Evolutionary conservation across 2,329 filamentous ascomycete species (phyloP).

Genomic region (Xylariomycetidae sp.): DNA sequence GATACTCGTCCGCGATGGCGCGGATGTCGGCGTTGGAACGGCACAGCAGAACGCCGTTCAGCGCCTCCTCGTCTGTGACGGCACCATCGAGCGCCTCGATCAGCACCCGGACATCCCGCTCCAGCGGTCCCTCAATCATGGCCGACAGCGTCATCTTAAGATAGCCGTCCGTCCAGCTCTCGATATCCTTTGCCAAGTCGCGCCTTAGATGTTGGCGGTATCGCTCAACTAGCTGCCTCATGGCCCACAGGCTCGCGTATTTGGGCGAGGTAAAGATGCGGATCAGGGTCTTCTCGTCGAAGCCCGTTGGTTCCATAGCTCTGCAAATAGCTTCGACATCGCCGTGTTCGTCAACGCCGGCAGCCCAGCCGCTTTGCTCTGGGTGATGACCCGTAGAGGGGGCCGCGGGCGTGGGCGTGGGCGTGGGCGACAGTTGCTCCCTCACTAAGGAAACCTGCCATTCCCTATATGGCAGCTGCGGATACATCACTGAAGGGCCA

Average conservation of each 20-base stretch:
- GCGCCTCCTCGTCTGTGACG: slow-evolving; percentile 29
- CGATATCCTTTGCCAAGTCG: slow-evolving; percentile 28
- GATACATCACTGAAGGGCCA: too few species aligned
- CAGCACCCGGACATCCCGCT: slow-evolving; percentile 26
- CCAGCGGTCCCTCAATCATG: slow-evolving; percentile 26
- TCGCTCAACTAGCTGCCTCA: slow-evolving; percentile 26
- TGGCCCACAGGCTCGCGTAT: slow-evolving; percentile 28
- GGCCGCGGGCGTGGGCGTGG: slow-evolving; percentile 6
- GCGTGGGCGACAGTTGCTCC: slow-evolving; percentile 6
- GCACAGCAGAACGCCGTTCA: slow-evolving; percentile 30
- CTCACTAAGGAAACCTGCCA: too few species aligned
- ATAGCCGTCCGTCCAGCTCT: slow-evolving; percentile 11
- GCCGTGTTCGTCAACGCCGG: slow-evolving; percentile 23
- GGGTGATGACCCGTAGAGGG: slow-evolving; percentile 9
- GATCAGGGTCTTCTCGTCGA: slow-evolving; percentile 27
- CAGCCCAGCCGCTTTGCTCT: slow-evolving; percentile 7
- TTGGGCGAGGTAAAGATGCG: slow-evolving; percentile 24
- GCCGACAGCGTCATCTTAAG: slow-evolving; percentile 21
- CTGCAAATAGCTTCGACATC: slow-evolving; percentile 28
- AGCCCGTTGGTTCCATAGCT: slow-evolving; percentile 33
- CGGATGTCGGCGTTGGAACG: slow-evolving; percentile 32
- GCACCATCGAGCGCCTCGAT: slow-evolving; percentile 25
- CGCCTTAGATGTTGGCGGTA: slow-evolving; percentile 31
- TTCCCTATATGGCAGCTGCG: too few species aligned
- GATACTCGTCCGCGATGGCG: slow-evolving; percentile 28